A percentile compares a stretch with the other conserved stretches of the same genome.
phyloP scores from a whole-genome alignment of 2,329 filamentous ascomycete genomes.

The Fusarium dimerum region DNA sequence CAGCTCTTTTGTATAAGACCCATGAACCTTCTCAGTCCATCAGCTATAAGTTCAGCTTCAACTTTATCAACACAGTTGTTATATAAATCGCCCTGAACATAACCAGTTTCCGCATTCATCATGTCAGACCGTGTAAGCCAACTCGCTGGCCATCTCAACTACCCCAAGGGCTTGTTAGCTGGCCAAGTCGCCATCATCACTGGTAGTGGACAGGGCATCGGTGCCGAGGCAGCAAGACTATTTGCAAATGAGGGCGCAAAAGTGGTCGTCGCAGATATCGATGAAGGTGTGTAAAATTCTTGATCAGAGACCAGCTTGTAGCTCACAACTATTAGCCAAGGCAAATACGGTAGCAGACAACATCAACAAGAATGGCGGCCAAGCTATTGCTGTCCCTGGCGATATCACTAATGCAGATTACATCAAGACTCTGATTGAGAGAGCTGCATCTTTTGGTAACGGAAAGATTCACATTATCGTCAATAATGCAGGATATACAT shows the following conservation, averaged over 20 bases:
- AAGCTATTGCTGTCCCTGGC: constrained; percentile 72
- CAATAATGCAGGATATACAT: constrained; percentile 90
- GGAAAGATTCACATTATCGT: constrained; percentile 91
- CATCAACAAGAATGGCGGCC: constrained; percentile 68
- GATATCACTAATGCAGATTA: constrained; percentile 75
- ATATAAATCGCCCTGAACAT: not conserved
- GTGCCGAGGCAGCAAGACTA: constrained; percentile 76
- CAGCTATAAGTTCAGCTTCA: too few relatives aligned
- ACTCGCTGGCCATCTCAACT: constrained; percentile 78
- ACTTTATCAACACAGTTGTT: too few relatives aligned
- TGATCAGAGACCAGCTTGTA: fast-evolving
- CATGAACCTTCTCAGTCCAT: not conserved
- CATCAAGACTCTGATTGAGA: constrained; percentile 69
- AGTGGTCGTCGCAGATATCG: constrained; percentile 82
- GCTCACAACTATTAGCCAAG: constrained; percentile 54
- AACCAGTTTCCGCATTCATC: constrained; percentile 33
- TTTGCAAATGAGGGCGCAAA: constrained; percentile 89
- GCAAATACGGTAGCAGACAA: constrained; percentile 64
- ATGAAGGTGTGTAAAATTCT: constrained; percentile 54
- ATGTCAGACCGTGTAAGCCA: constrained; percentile 63
- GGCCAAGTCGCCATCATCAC: constrained; percentile 88
- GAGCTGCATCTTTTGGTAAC: constrained; percentile 75
- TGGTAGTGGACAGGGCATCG: constrained; percentile 83
- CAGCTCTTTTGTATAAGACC: too few relatives aligned
- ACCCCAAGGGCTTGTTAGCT: constrained; percentile 74